phyloP scores from a whole-genome alignment of 2,329 filamentous ascomycete genomes.

The Penicillium sp. region DNA sequence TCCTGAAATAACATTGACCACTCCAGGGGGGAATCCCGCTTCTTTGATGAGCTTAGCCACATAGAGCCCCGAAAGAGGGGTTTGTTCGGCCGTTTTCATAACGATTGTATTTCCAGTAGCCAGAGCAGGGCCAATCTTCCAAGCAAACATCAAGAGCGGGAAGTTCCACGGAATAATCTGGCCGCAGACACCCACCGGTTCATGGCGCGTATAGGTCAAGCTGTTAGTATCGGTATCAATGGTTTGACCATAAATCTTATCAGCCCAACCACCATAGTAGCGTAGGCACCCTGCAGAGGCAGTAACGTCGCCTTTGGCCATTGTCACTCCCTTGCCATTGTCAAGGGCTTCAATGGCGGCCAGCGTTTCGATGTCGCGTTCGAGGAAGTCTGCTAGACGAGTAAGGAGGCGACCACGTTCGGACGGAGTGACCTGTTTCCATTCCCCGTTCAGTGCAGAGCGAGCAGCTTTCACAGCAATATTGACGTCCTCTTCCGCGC shows the following conservation, averaged over 20 bases:
- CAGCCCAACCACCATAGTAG: conserved; percentile 11
- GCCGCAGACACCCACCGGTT: conserved; percentile 77
- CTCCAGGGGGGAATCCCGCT: conserved; percentile 60
- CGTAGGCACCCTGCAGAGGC: not conserved
- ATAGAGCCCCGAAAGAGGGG: conserved; percentile 62
- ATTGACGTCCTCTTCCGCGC: conserved; percentile 5
- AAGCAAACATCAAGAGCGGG: conserved; percentile 75
- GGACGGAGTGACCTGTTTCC: conserved; percentile 1
- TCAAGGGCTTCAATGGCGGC: conserved; percentile 12
- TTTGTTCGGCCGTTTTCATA: conserved; percentile 64
- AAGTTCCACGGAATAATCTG: conserved; percentile 84
- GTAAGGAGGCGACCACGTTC: conserved; percentile 8
- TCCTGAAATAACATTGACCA: conserved; percentile 64
- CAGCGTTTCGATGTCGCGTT: conserved; percentile 6
- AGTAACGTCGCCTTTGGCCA: conserved; percentile 6
- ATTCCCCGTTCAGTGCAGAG: conserved; percentile 3
- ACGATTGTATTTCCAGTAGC: conserved; percentile 61
- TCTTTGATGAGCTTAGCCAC: conserved; percentile 53
- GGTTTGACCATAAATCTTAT: conserved; percentile 8
- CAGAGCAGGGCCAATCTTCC: conserved; percentile 74
- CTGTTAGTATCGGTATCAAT: conserved; percentile 5
- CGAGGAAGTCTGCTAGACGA: conserved; percentile 7
- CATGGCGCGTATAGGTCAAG: conserved; percentile 29
- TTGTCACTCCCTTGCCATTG: conserved; percentile 8
- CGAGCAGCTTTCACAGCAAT: conserved; percentile 5